Base-by-base conservation (phyloP, 2,329 filamentous ascomycete genomes). In the Exophiala oligosperma region DNA sequence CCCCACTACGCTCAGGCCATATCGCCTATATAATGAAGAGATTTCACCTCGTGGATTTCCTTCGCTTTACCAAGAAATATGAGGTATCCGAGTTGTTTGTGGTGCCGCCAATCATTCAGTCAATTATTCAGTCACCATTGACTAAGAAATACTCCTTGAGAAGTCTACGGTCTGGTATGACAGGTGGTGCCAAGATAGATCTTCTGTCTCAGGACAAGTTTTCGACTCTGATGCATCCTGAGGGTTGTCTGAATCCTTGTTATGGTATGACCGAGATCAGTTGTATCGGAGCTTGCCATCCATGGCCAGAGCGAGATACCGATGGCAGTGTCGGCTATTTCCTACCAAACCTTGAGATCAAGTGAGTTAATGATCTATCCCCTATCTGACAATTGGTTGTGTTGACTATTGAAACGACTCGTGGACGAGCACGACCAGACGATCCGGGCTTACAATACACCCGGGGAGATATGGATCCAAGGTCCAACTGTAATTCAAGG, bases 261-360 rank as follows among this genome's bases (percentile, higher is more conserved):
- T 85, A 82, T 79, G 84, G 84, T 3, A 85, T 86, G 84, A 86
- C 84, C 0, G 84, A 86, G 69, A 72, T 74, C 72, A 60, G 54
- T 52, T 74, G 71, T 5, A 73, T 73, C 0, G 78, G 73, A 0
- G 70, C 78, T 14, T 76, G 75, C 46, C 72, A 81, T 6, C 75
- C 76, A 0, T 69, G 72, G 4, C 74, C 71, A 77, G 1, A 71
- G 70, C 2, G 72, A 53, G 73, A 75, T 54, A 68, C 74, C 38
- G 76, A 74, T 11, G 79, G 79, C 2, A 76, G 74, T 46, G 82
- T 85, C 0, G 84, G 84, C 49, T 72, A 80, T 61, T 69, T 86
- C 29, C 68, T 78, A 50, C 77, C 83, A 2, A 85, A 85, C 64
- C 77, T 74, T 57, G 79, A 84, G 60, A 9, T 9, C 4, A 40